Base-by-base conservation (phyloP, 2,329 filamentous ascomycete genomes). In the Colletotrichum gigasporum region DNA sequence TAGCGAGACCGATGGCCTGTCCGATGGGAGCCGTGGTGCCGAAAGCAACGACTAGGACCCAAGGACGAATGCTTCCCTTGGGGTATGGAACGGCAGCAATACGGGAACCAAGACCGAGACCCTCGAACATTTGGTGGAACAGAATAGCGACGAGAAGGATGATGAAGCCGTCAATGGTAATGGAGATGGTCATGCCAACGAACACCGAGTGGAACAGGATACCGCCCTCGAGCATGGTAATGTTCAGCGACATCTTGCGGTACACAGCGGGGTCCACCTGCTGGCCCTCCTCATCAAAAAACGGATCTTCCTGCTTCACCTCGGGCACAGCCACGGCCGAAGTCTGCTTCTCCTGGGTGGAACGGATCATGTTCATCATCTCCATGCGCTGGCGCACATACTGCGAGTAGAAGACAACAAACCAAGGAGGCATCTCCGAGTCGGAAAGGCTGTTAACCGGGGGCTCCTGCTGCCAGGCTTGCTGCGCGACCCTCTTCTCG, bases 191-290 rank as follows among this genome's bases (percentile, higher is more conserved):
- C 83, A 92, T 90, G 62, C 90, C 90, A 60, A 92, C 90, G 73
- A 92, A 92, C 63, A 94, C 85, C 65, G 88, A 91, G 77, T 94
- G 91, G 74, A 94, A 94, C 10, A 94, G 81, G 68, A 94, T 94
- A 65, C 91, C 91, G 60, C 91, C 89, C 75, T 94, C 91, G 5
- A 94, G 84, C 3, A 94, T 83, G 4, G 91, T 85, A 68, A 92
- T 92, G 76, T 94, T 91, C 70, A 92, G 82, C 3, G 91, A 85
- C 74, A 89, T 86, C 70, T 87, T 90, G 71, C 86, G 85, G 75
- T 86, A 83, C 6, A 82, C 76, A 8, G 74, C 62, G 5, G 81
- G 79, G 67, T 84, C 80, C 12, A 84, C 78, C 0, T 72, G 66
- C 62, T 80, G 74, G 11, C 79, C 79, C 56, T 84, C 80, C 39